These are phyloP conservation scores for Puccinia hordei DNA, from an alignment of 1,284 basidiomycete species.

Conservation along the genomic window DNA sequence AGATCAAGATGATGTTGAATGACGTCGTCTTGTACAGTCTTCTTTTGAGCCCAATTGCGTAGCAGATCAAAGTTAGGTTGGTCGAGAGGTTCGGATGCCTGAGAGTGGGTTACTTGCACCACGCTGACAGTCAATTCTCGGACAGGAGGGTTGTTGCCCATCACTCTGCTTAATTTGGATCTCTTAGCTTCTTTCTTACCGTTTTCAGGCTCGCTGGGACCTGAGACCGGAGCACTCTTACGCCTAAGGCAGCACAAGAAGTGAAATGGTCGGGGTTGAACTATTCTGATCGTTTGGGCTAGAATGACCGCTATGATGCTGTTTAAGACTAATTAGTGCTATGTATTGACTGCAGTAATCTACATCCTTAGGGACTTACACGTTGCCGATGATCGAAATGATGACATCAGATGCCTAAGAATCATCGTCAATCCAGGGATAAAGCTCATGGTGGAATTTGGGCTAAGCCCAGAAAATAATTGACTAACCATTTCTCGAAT, in stretches of 20 bases:
- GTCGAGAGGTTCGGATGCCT: constrained; percentile 40
- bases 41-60: constrained; percentile 35
- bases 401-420: constrained; percentile 47
- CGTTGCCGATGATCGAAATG: constrained; percentile 46
- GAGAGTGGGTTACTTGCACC: constrained; percentile 42
- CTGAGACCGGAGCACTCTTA: background rate
- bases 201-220: background rate
- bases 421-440: background rate
- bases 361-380: constrained; percentile 13
- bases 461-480: background rate
- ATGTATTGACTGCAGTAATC: background rate
- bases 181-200: background rate
- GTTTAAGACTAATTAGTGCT: background rate
- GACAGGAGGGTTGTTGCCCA: constrained; percentile 15
- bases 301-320: constrained; percentile 38
- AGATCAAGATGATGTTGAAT: constrained; percentile 40
- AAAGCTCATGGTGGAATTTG: background rate
- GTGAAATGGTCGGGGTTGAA: constrained; percentile 34
- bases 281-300: constrained; percentile 42
- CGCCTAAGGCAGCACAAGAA: constrained; percentile 19
- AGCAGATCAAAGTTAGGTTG: constrained; percentile 48
- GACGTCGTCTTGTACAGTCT: constrained; percentile 25
- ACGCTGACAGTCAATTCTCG: constrained; percentile 43
- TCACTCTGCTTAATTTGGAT: background rate
- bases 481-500: constrained; percentile 47